Percentiles rank a stretch among this genome's conserved stretches.
Conservation (phyloP, 305 asterid genomes). For the Solanum hybrid region DNA sequence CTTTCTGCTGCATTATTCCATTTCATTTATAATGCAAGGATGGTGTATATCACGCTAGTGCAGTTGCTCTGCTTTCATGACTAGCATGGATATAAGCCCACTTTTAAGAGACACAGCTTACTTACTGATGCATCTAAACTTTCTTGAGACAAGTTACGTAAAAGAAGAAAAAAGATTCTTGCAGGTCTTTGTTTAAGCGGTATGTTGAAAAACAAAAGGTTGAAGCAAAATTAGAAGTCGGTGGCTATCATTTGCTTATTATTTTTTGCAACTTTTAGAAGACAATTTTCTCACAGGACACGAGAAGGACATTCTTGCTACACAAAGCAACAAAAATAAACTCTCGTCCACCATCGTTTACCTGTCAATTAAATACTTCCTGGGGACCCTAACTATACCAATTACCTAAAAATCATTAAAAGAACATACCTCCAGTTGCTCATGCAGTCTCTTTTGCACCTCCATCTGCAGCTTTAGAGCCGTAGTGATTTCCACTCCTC, state of each 20-base stretch:
- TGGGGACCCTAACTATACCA: neutral
- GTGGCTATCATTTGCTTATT: neutral
- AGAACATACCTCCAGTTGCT: slow-evolving; percentile 79
- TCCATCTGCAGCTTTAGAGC: slow-evolving; percentile 99
- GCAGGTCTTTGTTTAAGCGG: neutral
- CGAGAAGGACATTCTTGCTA: neutral
- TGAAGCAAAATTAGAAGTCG: too few relatives aligned
- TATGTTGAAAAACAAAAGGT: neutral
- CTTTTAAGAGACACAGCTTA: neutral
- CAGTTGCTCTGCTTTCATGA: neutral
- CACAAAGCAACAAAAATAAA: neutral
- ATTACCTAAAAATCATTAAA: neutral
- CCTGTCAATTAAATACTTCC: neutral
- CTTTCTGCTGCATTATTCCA: neutral
- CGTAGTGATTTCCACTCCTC: slow-evolving; percentile 93
- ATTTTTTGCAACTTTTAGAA: neutral
- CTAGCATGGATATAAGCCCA: neutral
- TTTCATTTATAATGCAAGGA: neutral
- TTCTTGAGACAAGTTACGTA: neutral
- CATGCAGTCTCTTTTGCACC: slow-evolving; percentile 95
- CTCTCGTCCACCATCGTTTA: neutral
- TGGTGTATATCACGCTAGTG: neutral
- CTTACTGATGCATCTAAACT: neutral
- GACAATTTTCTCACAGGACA: neutral
- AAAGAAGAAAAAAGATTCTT: neutral